These are phyloP conservation scores for Mycena leptocephala DNA, from an alignment of 768 basidiomycete species.

Conservation along the genomic window DNA sequence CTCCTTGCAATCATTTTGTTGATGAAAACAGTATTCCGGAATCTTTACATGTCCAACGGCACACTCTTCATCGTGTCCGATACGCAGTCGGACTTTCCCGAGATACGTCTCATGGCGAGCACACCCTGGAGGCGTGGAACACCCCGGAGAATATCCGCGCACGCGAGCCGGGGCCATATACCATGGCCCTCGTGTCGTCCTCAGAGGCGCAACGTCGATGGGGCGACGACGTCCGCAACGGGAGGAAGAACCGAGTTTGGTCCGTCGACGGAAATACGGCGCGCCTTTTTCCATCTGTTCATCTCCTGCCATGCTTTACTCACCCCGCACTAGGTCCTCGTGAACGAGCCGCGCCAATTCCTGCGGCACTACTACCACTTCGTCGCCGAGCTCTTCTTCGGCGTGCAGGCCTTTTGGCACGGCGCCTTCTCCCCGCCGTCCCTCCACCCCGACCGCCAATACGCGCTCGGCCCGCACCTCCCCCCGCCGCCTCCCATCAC, in stretches of 20 bases:
- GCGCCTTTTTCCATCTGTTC: background rate
- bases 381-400: conserved; percentile 86
- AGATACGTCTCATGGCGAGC: no score
- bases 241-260: conserved; percentile 68
- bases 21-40: no score
- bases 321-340: conserved; percentile 61
- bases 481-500: conserved; percentile 70
- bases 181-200: conserved; percentile 76
- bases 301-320: background rate
- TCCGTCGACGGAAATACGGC: conserved; percentile 84
- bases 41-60: no score
- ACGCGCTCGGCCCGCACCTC: no score
- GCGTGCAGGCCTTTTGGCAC: conserved; percentile 82
- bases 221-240: conserved; percentile 58
- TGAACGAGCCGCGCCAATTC: conserved; percentile 85
- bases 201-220: conserved; percentile 75
- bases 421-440: conserved; percentile 53
- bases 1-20: no score
- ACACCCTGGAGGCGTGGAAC: no score
- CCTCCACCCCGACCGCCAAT: no score
- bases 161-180: conserved; percentile 75
- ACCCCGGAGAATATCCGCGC: conserved; percentile 75
- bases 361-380: conserved; percentile 93
- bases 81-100: no score
- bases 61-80: no score